Percentiles rank a stretch among this genome's conserved stretches.
phyloP scores from a whole-genome alignment of 2,329 filamentous ascomycete genomes.

The Talaromyces funiculosus region DNA sequence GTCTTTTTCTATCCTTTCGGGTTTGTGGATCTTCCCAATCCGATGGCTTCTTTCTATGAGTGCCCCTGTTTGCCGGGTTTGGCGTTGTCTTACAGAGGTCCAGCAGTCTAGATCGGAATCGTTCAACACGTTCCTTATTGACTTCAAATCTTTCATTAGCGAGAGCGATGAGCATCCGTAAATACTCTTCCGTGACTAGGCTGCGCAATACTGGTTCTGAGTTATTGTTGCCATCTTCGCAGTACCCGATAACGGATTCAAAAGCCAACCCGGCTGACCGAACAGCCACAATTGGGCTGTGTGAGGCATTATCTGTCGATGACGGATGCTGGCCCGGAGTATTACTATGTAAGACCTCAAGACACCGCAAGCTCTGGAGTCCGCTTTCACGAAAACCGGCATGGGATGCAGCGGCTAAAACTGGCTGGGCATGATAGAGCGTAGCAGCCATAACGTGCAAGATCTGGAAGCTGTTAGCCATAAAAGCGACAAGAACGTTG shows the following conservation, averaged over 20 bases:
- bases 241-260: conserved; percentile 69
- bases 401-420: conserved; percentile 69
- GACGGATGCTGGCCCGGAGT: conserved; percentile 17
- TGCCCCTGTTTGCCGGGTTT: not conserved
- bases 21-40: conserved; percentile 36
- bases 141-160: conserved; percentile 57
- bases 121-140: conserved; percentile 36
- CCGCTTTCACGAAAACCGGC: conserved; percentile 90
- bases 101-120: conserved; percentile 31
- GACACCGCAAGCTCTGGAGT: conserved; percentile 57
- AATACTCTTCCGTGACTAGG: conserved; percentile 61
- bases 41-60: conserved; percentile 16
- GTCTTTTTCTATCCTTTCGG: conserved; percentile 36
- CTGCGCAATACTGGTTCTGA: conserved; percentile 38
- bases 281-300: conserved; percentile 74
- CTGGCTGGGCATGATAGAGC: conserved; percentile 63
- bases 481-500: not conserved
- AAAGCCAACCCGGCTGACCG: conserved; percentile 76
- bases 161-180: conserved; percentile 61
- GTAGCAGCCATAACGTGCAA: conserved; percentile 80
- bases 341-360: conserved; percentile 24
- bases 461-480: conserved; percentile 53
- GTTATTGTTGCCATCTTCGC: conserved; percentile 22
- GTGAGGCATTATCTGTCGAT: conserved; percentile 21
- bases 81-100: conserved; percentile 17